phyloP scores from a whole-genome alignment of 345 rosid genomes.

The Boechera retrofracta region DNA sequence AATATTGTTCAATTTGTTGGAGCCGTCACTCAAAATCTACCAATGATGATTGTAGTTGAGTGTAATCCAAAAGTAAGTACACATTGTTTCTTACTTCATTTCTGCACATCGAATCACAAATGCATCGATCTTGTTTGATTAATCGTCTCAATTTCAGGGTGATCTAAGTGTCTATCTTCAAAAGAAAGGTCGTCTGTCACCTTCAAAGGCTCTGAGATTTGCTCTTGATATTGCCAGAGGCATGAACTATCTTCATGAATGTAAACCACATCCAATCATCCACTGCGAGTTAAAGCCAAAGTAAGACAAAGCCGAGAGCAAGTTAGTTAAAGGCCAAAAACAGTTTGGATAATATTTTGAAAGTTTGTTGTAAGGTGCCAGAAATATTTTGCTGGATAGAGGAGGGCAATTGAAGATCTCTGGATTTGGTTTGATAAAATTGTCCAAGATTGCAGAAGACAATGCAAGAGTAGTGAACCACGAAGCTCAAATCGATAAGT shows the following conservation, averaged over 20 bases:
- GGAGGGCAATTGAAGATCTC: slow-evolving; percentile 84
- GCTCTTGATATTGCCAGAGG: slow-evolving; percentile 68
- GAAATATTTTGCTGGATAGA: slow-evolving; percentile 97
- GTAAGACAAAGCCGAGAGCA: slow-evolving; percentile 61
- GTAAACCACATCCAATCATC: slow-evolving; percentile 86
- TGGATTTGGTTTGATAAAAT: slow-evolving; percentile 81
- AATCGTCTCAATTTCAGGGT: slow-evolving; percentile 61
- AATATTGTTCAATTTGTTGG: slow-evolving; percentile 98
- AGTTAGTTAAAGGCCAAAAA: background rate
- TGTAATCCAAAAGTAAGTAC: slow-evolving; percentile 76
- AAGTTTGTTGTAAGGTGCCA: slow-evolving; percentile 97
- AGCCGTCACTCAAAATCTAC: slow-evolving; percentile 95
- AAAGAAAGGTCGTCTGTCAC: slow-evolving; percentile 68
- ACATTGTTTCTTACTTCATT: slow-evolving; percentile 19
- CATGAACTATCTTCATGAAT: slow-evolving; percentile 75
- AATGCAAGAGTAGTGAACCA: slow-evolving; percentile 61
- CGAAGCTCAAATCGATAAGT: slow-evolving; percentile 50
- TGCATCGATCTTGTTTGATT: slow-evolving; percentile 12
- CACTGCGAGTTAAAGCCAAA: slow-evolving; percentile 92
- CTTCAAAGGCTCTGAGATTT: slow-evolving; percentile 45
- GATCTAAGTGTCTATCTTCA: slow-evolving; percentile 79
- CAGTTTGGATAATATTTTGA: slow-evolving; percentile 50
- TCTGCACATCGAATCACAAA: background rate
- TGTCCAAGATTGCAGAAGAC: slow-evolving; percentile 62
- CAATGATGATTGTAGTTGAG: slow-evolving; percentile 97